Evolutionary conservation across 129 eudicot species (phyloP), one percentile per base, ranked within the genome.

Genomic region (Centrapalus pauciflorus): DNA sequence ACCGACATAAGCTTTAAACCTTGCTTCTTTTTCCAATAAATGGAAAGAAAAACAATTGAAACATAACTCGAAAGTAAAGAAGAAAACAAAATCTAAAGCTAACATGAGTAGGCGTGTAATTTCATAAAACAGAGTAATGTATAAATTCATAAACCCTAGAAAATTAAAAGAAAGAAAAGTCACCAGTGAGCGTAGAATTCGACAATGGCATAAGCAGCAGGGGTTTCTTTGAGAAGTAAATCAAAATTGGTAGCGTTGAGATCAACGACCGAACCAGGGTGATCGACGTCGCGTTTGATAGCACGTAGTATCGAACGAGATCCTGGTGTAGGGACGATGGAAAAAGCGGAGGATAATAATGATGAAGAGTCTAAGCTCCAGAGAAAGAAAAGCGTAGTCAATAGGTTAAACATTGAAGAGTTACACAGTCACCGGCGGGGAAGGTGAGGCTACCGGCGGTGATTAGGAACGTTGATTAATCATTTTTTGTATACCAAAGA

Each of bases 131-230:
- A 3, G 14, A 17, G 25, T 57, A 29, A 57, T 56, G 12, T 24
- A 13, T 46, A 13, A 61, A 34, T 63, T 38, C 14, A 64, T 64
- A 56, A 70, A 40, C 75, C 66, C 69, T 38, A 63, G 61, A 55
- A n/a, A 49, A 56, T 71, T 2, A 25, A 3, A 30, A 52, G 29
- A 43, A 11, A 54, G 29, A 17, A 25, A 55, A 79, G 77, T 61
- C 19, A 89, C 97, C 97, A 90, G 79, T 90, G 86, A 72, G 97
- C 97, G 63, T 76, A 90, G 88, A 90, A 90, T 71, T 86, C 95
- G 27, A 90, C 88, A 63, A 90, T 49, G 58, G 88, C 86, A 66
- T 76, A 75, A 70, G 74, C 21, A 32, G 95, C 86, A 16, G 88
- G 88, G 4, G 97, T 81, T 7, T 84, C 88, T 28, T 56, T 27